phyloP scores from a whole-genome alignment of 768 basidiomycete genomes.

The Ephemerocybe angulata region DNA sequence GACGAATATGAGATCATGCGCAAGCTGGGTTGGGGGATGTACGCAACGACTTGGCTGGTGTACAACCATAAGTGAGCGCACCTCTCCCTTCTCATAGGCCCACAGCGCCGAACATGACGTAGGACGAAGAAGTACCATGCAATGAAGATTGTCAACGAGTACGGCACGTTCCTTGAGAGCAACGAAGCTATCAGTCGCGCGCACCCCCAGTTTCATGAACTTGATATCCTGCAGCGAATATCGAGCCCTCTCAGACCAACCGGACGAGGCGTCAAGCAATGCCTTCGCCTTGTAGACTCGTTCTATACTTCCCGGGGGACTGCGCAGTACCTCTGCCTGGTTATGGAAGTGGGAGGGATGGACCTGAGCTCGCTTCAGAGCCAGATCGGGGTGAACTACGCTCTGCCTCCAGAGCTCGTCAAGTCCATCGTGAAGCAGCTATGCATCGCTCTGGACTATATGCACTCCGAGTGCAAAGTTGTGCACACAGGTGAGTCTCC shows the following conservation, averaged over 20 bases:
- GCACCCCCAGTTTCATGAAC: slow-evolving; percentile 40
- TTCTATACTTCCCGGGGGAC: slow-evolving; percentile 75
- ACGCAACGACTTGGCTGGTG: slow-evolving; percentile 45
- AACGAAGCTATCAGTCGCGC: slow-evolving; percentile 50
- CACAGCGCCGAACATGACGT: not conserved
- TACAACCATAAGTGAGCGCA: slow-evolving; percentile 25
- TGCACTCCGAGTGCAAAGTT: slow-evolving; percentile 49
- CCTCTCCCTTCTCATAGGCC: not conserved
- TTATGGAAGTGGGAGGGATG: slow-evolving; percentile 78
- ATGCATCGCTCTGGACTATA: slow-evolving; percentile 49
- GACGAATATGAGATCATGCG: slow-evolving; percentile 45
- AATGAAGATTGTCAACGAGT: slow-evolving; percentile 48
- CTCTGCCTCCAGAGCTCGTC: slow-evolving; percentile 43
- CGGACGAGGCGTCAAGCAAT: slow-evolving; percentile 61
- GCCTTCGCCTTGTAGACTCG: slow-evolving; percentile 74
- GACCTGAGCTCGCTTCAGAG: slow-evolving; percentile 59
- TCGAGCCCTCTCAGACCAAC: not conserved
- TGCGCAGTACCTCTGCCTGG: slow-evolving; percentile 80
- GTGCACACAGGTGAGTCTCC: slow-evolving; percentile 60
- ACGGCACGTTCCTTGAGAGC: slow-evolving; percentile 6
- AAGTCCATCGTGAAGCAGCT: slow-evolving; percentile 55
- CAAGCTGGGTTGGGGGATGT: slow-evolving; percentile 53
- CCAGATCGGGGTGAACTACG: slow-evolving; percentile 31
- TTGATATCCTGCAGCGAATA: slow-evolving; percentile 10
- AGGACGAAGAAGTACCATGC: slow-evolving; percentile 42